Evolutionary conservation across 352 stramenopile species (phyloP), one percentile per base, ranked within the genome.

Genomic region (Elongisporangium prolatum): DNA sequence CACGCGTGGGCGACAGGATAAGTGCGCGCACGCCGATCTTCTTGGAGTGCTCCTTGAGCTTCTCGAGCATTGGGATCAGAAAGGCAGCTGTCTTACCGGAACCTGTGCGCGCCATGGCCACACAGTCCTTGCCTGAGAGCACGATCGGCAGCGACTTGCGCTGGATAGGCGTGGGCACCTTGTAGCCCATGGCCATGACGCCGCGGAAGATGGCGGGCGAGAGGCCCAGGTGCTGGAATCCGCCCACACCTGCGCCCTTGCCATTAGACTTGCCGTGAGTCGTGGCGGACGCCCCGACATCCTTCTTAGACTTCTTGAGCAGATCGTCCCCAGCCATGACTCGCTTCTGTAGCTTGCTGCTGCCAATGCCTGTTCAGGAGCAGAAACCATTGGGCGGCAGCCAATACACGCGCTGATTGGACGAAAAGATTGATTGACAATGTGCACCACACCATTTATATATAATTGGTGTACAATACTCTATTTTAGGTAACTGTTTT

Each of bases 51-150:
- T 89, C 84, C 66, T 98, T 87, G 44, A 99, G 74, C 67, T 97
- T 97, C 78, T 99, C 94, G 59, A 99, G 73, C 61, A 99, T 91
- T 20, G 97, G 97, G 71, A 99, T 96, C 0, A 99, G 61, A 71
- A 99, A 99, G 0, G 97, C 97, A 18, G 89, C 92, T 1, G 98
- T 99, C 71, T 99, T 99, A 40, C 98, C 98, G 20, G 88, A 98
- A 14, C 98, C 82, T 3, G 98, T 99, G 22, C 97, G 84, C 34
- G 98, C 97, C 97, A 99, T 99, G 50, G 97, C 96, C 11, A 99
- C 95, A 18, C 98, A 90, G 80, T 99, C 97, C 28, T 95, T 91
- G 48, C 97, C 97, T 4, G 91, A 96, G 6, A 99, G 79, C 21
- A 98, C 82, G 22, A 99, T 86, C 18, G 97, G 97, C 52, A 99